These are phyloP conservation scores for Strobilomyces echinocephalus DNA, from an alignment of 768 basidiomycete genomes.

Conservation along the genomic window DNA sequence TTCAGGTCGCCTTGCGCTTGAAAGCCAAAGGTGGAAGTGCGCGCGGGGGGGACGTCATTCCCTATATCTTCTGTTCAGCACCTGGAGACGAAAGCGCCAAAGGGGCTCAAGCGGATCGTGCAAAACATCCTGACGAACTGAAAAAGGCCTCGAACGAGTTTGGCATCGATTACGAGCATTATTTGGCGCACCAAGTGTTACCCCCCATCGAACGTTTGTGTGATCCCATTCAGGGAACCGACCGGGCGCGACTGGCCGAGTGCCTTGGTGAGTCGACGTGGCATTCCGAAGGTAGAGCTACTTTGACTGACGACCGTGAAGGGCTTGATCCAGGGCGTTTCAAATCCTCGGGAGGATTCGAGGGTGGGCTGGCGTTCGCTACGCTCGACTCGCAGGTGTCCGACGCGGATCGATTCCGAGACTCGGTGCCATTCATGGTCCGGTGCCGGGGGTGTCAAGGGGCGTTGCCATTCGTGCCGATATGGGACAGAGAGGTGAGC, in stretches of 20 bases:
- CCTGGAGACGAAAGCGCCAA: constrained; percentile 70
- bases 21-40: constrained; percentile 79
- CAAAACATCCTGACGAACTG: constrained; percentile 91
- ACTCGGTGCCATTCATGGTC: constrained; percentile 65
- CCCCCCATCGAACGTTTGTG: constrained; percentile 95
- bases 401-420: constrained; percentile 82
- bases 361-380: constrained; percentile 61
- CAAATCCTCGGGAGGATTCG: constrained; percentile 37
- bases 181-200: constrained; percentile 85
- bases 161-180: constrained; percentile 87
- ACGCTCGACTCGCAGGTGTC: constrained; percentile 87
- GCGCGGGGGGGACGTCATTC: constrained; percentile 86
- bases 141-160: constrained; percentile 55
- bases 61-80: constrained; percentile 87
- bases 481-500: constrained; percentile 56
- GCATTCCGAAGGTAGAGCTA: neutral
- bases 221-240: constrained; percentile 94
- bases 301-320: constrained; percentile 19
- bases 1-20: constrained; percentile 90
- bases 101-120: constrained; percentile 80
- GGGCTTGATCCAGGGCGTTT: constrained; percentile 62
- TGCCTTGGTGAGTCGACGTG: constrained; percentile 67
- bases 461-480: constrained; percentile 50
- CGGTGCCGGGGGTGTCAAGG: constrained; percentile 74
- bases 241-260: constrained; percentile 86